Evolutionary conservation across 768 basidiomycete species (phyloP).

Genomic region (Amanita pseudoporphyria): DNA sequence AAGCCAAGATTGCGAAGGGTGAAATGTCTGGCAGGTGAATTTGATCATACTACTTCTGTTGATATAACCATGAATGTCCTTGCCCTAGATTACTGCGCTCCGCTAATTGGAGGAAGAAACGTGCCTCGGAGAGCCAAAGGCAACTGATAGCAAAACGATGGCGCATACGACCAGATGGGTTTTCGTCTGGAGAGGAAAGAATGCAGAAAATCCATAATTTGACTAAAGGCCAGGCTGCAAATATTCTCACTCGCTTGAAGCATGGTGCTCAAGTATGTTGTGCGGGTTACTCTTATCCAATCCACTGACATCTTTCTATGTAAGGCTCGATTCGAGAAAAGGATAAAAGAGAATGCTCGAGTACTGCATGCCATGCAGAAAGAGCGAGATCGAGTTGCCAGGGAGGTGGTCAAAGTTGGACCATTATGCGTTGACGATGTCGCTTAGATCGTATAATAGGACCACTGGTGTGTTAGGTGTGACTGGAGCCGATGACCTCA

Average conservation of each 20-base stretch:
- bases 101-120: slow-evolving; percentile 55
- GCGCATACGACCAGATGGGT: slow-evolving; percentile 17
- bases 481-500: slow-evolving; percentile 5
- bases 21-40: slow-evolving; percentile 38
- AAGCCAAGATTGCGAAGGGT: slow-evolving; percentile 44
- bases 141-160: slow-evolving; percentile 45
- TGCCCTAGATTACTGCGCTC: slow-evolving; percentile 43
- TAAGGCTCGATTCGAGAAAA: slow-evolving; percentile 51
- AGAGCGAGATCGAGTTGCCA: slow-evolving; percentile 40
- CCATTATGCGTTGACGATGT: slow-evolving; percentile 21
- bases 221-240: slow-evolving; percentile 74
- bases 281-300: not conserved
- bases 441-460: not conserved
- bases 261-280: slow-evolving; percentile 60
- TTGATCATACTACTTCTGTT: not conserved
- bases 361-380: slow-evolving; percentile 26
- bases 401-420: slow-evolving; percentile 55
- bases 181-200: slow-evolving; percentile 12
- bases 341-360: slow-evolving; percentile 30
- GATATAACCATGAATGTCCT: slow-evolving; percentile 4
- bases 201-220: slow-evolving; percentile 30
- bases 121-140: slow-evolving; percentile 57
- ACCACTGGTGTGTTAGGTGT: not conserved
- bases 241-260: slow-evolving; percentile 67
- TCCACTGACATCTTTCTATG: slow-evolving; percentile 3